These are phyloP conservation scores for Sanghuangporus baumii DNA, from an alignment of 1,284 basidiomycete genomes.

Conservation along the genomic window DNA sequence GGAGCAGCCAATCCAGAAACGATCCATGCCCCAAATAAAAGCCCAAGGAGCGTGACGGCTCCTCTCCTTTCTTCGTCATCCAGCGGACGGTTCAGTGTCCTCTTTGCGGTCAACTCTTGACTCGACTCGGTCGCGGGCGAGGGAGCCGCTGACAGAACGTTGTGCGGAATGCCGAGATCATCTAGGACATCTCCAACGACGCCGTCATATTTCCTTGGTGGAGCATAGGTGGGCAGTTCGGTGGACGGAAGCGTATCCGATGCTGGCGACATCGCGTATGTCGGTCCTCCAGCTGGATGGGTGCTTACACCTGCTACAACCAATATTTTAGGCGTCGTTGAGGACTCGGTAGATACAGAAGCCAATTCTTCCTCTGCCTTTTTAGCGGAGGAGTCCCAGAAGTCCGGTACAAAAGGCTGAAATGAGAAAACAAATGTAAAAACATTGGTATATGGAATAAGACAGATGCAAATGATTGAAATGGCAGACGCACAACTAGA, in stretches of 20 bases:
- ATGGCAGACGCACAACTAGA: constrained; percentile 53
- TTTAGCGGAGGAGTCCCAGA: constrained; percentile 55
- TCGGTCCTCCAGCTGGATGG: constrained; percentile 59
- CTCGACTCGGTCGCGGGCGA: not conserved
- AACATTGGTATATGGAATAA: not conserved
- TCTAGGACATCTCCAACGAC: constrained; percentile 14
- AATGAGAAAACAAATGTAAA: constrained; percentile 13
- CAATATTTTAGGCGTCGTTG: constrained; percentile 57
- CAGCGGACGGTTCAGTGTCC: constrained; percentile 1
- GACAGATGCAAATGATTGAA: not conserved
- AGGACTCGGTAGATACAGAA: constrained; percentile 23
- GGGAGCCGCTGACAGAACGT: constrained; percentile 1
- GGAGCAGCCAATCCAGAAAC: constrained; percentile 7
- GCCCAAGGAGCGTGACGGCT: constrained; percentile 6
- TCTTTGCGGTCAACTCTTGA: not conserved
- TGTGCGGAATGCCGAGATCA: constrained; percentile 13
- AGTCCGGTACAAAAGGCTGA: constrained; percentile 70
- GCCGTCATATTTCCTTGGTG: constrained; percentile 4
- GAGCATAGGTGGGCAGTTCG: not conserved
- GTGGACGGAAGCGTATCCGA: constrained; percentile 19
- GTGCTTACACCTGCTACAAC: constrained; percentile 65
- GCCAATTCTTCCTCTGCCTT: constrained; percentile 26
- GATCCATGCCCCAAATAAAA: constrained; percentile 12
- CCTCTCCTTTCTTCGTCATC: constrained; percentile 12
- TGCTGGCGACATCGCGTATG: constrained; percentile 42